These are phyloP conservation scores for Fusarium verticillioides DNA, from an alignment of 2,329 filamentous ascomycete genomes.

Conservation along the genomic window DNA sequence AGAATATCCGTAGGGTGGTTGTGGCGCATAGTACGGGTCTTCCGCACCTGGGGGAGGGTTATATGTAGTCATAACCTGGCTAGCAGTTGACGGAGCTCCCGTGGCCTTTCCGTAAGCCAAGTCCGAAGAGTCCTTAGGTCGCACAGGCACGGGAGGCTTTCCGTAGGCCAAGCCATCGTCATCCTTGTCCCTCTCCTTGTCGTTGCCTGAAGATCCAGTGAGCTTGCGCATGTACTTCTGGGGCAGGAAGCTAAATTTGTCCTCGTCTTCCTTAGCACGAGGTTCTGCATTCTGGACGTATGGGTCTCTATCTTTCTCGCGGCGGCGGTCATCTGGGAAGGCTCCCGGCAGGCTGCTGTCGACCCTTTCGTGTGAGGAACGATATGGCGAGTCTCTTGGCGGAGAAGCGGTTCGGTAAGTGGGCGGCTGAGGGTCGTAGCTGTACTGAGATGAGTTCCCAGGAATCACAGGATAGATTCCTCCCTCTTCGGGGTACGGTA, in stretches of 20 bases:
- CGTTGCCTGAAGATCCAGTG: slow-evolving; percentile 42
- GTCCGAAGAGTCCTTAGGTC: slow-evolving; percentile 37
- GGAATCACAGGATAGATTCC: slow-evolving; percentile 53
- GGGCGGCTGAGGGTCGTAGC: slow-evolving; percentile 52
- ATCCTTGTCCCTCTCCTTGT: slow-evolving; percentile 53
- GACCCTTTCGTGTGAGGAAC: slow-evolving; percentile 51
- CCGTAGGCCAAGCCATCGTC: slow-evolving; percentile 66
- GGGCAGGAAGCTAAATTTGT: slow-evolving; percentile 58
- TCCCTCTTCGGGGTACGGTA: slow-evolving; percentile 55
- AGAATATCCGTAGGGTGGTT: slow-evolving; percentile 28
- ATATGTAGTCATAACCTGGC: slow-evolving; percentile 41
- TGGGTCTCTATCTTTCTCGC: slow-evolving; percentile 42
- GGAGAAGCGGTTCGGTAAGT: slow-evolving; percentile 51
- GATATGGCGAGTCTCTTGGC: slow-evolving; percentile 50
- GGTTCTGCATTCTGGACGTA: slow-evolving; percentile 24
- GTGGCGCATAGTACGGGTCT: slow-evolving; percentile 25
- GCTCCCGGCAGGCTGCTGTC: slow-evolving; percentile 48
- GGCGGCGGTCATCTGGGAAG: slow-evolving; percentile 49
- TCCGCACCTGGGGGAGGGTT: slow-evolving; percentile 30
- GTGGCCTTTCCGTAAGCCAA: slow-evolving; percentile 42
- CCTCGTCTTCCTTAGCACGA: slow-evolving; percentile 44
- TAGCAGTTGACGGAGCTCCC: slow-evolving; percentile 38
- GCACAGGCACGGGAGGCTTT: slow-evolving; percentile 42
- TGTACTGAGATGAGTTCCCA: slow-evolving; percentile 51
- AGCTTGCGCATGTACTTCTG: slow-evolving; percentile 59